Evolutionary conservation across 1,284 basidiomycete genomes (phyloP).

Genomic region (Apiotrichum brassicae): DNA sequence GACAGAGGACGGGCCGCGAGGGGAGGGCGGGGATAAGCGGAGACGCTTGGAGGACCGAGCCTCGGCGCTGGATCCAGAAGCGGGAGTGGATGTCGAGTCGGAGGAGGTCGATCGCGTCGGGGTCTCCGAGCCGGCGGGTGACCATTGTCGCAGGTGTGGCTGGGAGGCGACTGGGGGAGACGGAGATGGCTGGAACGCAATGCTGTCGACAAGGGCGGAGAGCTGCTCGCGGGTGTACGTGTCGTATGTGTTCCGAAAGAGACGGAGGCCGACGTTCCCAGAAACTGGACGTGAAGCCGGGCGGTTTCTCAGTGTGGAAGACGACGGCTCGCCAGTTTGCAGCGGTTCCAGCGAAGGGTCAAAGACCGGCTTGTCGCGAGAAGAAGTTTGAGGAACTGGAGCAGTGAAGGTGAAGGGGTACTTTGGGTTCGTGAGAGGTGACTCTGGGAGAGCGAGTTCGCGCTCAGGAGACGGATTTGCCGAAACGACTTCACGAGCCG

Average conservation of each 20-base stretch:
- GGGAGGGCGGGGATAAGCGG: constrained; percentile 26
- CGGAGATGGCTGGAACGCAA: constrained; percentile 60
- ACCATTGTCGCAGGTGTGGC: constrained; percentile 22
- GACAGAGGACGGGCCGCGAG: constrained; percentile 1
- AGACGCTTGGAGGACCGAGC: constrained; percentile 32
- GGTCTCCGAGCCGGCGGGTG: constrained; percentile 10
- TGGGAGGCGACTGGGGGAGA: constrained; percentile 56
- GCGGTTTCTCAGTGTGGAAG: constrained; percentile 24
- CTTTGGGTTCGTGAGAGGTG: constrained; percentile 40
- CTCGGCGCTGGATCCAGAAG: constrained; percentile 17
- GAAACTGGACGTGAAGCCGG: constrained; percentile 49
- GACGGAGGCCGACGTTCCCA: constrained; percentile 66
- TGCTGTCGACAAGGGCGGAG: constrained; percentile 81
- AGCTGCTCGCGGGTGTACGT: constrained; percentile 88
- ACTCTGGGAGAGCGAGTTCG: not conserved
- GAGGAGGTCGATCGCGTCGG: constrained; percentile 2
- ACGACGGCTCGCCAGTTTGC: constrained; percentile 23
- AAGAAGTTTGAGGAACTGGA: constrained; percentile 38
- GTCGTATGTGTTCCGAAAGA: constrained; percentile 84
- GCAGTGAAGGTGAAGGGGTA: constrained; percentile 71
- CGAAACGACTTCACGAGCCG: not conserved
- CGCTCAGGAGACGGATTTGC: not conserved
- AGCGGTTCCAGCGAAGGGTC: constrained; percentile 16
- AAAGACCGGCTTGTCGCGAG: constrained; percentile 3
- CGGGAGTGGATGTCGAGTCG: constrained; percentile 6